phyloP scores from a whole-genome alignment of 495 filamentous ascomycete genomes.

The Durotheca rogersii region DNA sequence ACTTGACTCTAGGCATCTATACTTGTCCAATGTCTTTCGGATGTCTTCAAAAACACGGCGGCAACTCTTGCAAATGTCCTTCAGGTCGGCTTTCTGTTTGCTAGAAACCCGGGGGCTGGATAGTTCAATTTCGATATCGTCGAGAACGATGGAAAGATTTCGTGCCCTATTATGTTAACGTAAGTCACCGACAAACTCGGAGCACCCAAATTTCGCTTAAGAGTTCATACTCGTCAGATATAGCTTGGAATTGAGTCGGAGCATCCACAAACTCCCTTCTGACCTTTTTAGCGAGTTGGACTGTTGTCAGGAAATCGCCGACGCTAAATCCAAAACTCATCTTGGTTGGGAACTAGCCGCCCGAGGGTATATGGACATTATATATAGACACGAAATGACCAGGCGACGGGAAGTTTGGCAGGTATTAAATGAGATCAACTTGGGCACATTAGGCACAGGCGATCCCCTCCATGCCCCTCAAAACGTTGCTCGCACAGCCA shows the following conservation, averaged over 20 bases:
- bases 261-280: slow-evolving; percentile 32
- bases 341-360: not conserved
- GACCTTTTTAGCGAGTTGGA: slow-evolving; percentile 31
- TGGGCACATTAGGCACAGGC: too few relatives aligned
- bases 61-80: not conserved
- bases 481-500: too few relatives aligned
- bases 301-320: slow-evolving; percentile 32
- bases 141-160: slow-evolving; percentile 28
- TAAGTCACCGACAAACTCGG: too few relatives aligned
- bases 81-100: not conserved
- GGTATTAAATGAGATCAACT: too few relatives aligned
- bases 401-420: too few relatives aligned
- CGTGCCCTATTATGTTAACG: slow-evolving; percentile 8
- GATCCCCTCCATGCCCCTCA: too few relatives aligned
- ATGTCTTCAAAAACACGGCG: slow-evolving; percentile 1
- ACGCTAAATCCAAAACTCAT: slow-evolving; percentile 42
- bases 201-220: not conserved
- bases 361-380: not conserved
- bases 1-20: slow-evolving; percentile 2
- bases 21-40: slow-evolving; percentile 9
- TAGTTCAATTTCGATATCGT: slow-evolving; percentile 20
- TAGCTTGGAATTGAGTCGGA: slow-evolving; percentile 32
- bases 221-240: slow-evolving; percentile 22
- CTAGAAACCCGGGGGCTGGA: not conserved
- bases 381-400: too few relatives aligned